Conservation (phyloP, 768 basidiomycete genomes). For the Tephrocybe sp. region DNA sequence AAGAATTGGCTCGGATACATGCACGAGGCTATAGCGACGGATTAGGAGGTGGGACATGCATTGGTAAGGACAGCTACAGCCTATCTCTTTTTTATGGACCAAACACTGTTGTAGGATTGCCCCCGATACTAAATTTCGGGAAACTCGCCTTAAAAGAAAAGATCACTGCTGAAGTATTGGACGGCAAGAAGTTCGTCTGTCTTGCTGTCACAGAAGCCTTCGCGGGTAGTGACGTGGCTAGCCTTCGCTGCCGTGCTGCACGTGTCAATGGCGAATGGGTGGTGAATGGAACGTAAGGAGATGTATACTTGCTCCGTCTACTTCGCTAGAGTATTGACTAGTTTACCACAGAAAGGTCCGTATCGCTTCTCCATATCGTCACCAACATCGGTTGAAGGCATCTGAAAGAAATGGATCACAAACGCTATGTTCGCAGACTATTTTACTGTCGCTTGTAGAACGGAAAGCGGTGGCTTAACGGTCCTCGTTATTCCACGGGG, state of each 20-base stretch:
- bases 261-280: constrained; percentile 73
- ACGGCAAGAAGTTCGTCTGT: constrained; percentile 69
- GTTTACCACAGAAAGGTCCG: constrained; percentile 1
- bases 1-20: constrained; percentile 69
- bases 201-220: constrained; percentile 88
- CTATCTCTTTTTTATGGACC: neutral
- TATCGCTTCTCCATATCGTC: neutral
- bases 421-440: constrained; percentile 74
- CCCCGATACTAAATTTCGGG: constrained; percentile 80
- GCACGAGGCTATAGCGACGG: constrained; percentile 82
- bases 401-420: constrained; percentile 68
- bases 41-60: constrained; percentile 47
- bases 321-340: neutral
- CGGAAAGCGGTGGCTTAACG: constrained; percentile 40
- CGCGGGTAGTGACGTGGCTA: constrained; percentile 77
- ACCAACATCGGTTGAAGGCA: neutral
- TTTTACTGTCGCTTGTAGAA: constrained; percentile 62
- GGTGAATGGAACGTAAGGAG: constrained; percentile 75
- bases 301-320: neutral
- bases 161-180: constrained; percentile 56
- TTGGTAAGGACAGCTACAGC: constrained; percentile 20
- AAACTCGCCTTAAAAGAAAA: constrained; percentile 60
- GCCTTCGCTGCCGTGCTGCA: constrained; percentile 69
- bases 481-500: constrained; percentile 32
- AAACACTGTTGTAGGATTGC: constrained; percentile 46